phyloP scores from a whole-genome alignment of 768 basidiomycete genomes.

The Agrocybe praecox region DNA sequence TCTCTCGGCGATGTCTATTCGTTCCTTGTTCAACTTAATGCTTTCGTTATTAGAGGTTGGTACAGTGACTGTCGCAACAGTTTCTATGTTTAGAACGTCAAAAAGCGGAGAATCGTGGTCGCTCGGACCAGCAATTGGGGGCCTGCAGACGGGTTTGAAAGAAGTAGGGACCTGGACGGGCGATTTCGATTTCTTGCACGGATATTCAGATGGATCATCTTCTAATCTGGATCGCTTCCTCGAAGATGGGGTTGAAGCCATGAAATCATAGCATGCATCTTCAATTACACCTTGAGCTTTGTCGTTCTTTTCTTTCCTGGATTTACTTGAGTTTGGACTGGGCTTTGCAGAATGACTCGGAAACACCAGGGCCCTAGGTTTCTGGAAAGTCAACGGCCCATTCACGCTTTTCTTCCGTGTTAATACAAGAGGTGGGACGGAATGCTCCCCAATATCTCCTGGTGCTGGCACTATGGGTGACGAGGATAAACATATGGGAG shows the following conservation, averaged over 20 bases:
- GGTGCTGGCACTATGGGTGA: constrained; percentile 10
- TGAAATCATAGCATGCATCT: no score
- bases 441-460: neutral
- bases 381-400: neutral
- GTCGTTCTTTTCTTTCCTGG: no score
- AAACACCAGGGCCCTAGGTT: constrained; percentile 6
- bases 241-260: no score
- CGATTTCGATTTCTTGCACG: no score
- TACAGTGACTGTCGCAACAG: neutral
- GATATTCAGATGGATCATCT: no score
- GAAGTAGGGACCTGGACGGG: no score
- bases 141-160: no score
- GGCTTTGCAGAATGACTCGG: no score
- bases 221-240: no score
- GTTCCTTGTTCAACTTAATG: neutral
- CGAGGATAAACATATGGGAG: constrained; percentile 26
- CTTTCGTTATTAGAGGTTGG: neutral
- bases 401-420: neutral
- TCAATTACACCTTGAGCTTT: no score
- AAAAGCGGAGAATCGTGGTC: neutral
- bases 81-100: neutral
- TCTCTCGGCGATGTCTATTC: neutral
- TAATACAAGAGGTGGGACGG: neutral
- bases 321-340: no score
- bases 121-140: no score